Evolutionary conservation across 805 yeast genomes (phyloP), one percentile per base, ranked within the genome.

Genomic region (Wickerhamiella dianesei): DNA sequence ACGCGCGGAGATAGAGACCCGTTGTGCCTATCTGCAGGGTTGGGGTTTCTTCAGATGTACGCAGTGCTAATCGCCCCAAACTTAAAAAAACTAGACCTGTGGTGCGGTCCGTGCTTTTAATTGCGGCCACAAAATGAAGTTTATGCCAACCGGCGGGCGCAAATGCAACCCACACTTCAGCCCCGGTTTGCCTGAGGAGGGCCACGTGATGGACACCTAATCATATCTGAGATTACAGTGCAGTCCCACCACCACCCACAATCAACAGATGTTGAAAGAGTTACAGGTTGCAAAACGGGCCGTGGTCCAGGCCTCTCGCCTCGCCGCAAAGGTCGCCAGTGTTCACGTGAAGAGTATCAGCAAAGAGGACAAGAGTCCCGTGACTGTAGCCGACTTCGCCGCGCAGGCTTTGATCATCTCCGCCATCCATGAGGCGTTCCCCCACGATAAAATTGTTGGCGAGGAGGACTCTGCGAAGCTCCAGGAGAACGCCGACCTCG

Each of bases 331-430:
- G 76, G 63, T 80, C 4, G 58, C 66, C 4, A 37, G 52, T 44
- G 19, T 41, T 19, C 45, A 49, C 25, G 48, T 57, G n/a, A 43
- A 53, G 1, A 50, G 42, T 2, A 74, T 86, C 48, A 80, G 86
- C 50, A 92, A 92, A 61, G 73, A 75, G 37, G 99, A 89, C 62
- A 77, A 79, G 51, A 85, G 96, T 1, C 99, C 99, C 1, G 99
- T 92, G 14, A 92, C 99, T 8, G 65, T 68, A 16, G 98, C 97
- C 16, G 99, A 92, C 63, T 92, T 82, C 60, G 95, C 95, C 3
- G 88, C 96, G 0, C 99, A 92, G 60, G 95, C 96, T 0, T 76
- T 89, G 41, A 79, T 92, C 48, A 89, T 87, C 64, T 77, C 85
- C 48, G 88, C 96, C 2, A 75, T 92, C 48, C 72, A 75, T 57